A percentile compares a stretch with the other conserved stretches of the same genome.
Conservation (phyloP, 495 filamentous ascomycete genomes). For the Hypoxylon lienhwacheense region DNA sequence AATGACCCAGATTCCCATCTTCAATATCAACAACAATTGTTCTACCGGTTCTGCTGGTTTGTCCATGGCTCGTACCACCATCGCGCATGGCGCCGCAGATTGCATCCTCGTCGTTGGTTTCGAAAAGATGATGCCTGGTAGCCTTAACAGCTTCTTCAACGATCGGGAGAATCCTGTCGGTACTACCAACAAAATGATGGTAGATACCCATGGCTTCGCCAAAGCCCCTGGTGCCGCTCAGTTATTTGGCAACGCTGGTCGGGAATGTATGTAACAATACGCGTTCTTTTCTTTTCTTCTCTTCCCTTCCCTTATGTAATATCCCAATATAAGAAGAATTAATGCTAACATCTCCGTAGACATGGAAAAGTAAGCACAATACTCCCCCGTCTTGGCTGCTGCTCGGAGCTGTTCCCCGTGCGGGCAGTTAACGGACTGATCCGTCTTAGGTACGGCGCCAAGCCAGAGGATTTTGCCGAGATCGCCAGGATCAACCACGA, state of each 20-base stretch:
- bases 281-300: too few relatives aligned
- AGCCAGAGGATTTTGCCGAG: conserved; percentile 85
- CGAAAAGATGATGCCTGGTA: conserved; percentile 97
- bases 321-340: neutral
- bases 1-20: conserved; percentile 92
- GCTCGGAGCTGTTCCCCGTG: too few relatives aligned
- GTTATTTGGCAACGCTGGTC: conserved; percentile 92
- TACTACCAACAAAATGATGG: conserved; percentile 76
- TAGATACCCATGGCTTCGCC: conserved; percentile 72
- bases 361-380: conserved; percentile 77
- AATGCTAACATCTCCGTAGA: conserved; percentile 39
- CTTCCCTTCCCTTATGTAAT: neutral
- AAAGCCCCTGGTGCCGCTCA: conserved; percentile 86
- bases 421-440: conserved; percentile 15
- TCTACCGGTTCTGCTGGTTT: conserved; percentile 89
- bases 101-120: conserved; percentile 91
- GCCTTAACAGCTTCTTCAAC: conserved; percentile 74
- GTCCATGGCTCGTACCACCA: conserved; percentile 78
- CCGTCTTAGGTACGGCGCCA: conserved; percentile 70
- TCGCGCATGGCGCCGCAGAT: conserved; percentile 76
- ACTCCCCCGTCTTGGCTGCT: too few relatives aligned
- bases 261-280: conserved; percentile 64
- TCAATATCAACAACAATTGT: conserved; percentile 99
- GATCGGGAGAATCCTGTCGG: conserved; percentile 78
- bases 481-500: conserved; percentile 94